A percentile compares a stretch with the other conserved stretches of the same genome.
Conservation (phyloP, 805 yeast genomes). For the Tetrapisispora arboricola region DNA sequence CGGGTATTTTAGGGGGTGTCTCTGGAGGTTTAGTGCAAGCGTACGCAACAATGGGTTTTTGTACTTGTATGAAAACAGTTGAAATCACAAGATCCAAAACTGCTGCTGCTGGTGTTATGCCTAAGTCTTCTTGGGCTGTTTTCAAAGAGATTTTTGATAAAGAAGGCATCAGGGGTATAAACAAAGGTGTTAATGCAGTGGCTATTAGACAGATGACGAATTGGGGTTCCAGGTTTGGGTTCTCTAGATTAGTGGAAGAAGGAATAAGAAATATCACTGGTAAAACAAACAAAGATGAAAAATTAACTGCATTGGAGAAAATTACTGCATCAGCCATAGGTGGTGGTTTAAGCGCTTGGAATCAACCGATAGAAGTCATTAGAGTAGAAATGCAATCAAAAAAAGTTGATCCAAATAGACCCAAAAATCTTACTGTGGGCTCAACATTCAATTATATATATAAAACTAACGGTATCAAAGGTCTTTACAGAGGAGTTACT, state of each 20-base stretch:
- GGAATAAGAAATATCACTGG: slow-evolving; percentile 54
- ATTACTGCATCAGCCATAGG: slow-evolving; percentile 80
- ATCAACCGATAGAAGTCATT: slow-evolving; percentile 96
- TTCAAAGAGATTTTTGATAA: slow-evolving; percentile 72
- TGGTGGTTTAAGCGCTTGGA: slow-evolving; percentile 98
- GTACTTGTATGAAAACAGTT: slow-evolving; percentile 98
- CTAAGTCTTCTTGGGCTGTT: slow-evolving; percentile 72
- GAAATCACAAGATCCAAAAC: slow-evolving; percentile 90
- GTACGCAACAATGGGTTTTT: slow-evolving; percentile 92
- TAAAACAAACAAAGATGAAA: slow-evolving; percentile 45
- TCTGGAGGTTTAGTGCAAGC: slow-evolving; percentile 96
- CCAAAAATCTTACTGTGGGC: slow-evolving; percentile 73
- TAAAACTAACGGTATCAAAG: slow-evolving; percentile 70
- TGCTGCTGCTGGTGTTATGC: slow-evolving; percentile 54
- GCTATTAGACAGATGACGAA: slow-evolving; percentile 98
- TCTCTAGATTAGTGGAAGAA: slow-evolving; percentile 86
- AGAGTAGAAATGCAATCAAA: slow-evolving; percentile 97
- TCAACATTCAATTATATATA: slow-evolving; percentile 78
- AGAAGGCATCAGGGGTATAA: slow-evolving; percentile 91
- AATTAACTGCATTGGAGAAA: slow-evolving; percentile 68
- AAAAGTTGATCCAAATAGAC: slow-evolving; percentile 91
- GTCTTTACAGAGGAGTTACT: slow-evolving; percentile 91
- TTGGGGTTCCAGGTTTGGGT: slow-evolving; percentile 97
- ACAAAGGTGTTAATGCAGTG: slow-evolving; percentile 96
- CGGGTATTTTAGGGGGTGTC: slow-evolving; percentile 95